Evolutionary conservation across 2,329 filamentous ascomycete species (phyloP).

Genomic region (Botrytis byssoidea): DNA sequence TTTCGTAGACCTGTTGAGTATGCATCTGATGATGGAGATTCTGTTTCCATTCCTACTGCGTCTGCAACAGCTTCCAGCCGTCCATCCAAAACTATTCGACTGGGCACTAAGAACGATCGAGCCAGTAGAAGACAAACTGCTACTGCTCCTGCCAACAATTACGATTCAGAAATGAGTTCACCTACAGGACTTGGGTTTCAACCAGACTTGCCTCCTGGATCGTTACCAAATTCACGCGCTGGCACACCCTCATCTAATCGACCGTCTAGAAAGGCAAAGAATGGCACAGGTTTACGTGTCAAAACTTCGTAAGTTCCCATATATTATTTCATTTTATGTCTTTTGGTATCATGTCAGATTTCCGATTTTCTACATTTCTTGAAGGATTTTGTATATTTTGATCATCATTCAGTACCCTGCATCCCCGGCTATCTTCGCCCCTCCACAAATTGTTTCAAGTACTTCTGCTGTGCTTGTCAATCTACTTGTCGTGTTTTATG

Average conservation of each 20-base stretch:
- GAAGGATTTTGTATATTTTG: constrained; percentile 15
- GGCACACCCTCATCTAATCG: constrained; percentile 56
- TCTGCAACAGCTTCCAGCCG: constrained; percentile 12
- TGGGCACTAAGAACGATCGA: constrained; percentile 29
- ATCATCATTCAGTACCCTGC: not conserved
- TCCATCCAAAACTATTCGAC: constrained; percentile 29
- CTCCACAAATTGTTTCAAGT: constrained; percentile 17
- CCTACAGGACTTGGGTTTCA: constrained; percentile 52
- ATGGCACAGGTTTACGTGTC: constrained; percentile 55
- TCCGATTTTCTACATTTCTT: constrained; percentile 14
- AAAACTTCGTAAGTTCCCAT: constrained; percentile 64
- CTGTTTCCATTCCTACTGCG: constrained; percentile 23
- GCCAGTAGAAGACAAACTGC: constrained; percentile 23
- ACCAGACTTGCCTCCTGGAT: constrained; percentile 44
- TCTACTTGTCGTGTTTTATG: constrained; percentile 20
- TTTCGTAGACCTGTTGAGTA: constrained; percentile 25
- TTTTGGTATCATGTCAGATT: constrained; percentile 20
- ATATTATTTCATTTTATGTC: constrained; percentile 23
- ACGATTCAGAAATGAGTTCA: constrained; percentile 55
- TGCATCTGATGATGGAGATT: constrained; percentile 33
- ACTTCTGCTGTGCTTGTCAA: constrained; percentile 7
- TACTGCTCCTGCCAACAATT: constrained; percentile 37
- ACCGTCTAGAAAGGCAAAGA: constrained; percentile 58
- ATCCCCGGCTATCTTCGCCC: not conserved
- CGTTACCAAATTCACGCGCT: constrained; percentile 55